Percentiles rank a stretch among this genome's conserved stretches.
Evolutionary conservation across 495 filamentous ascomycete genomes (phyloP).

Genomic region (Neurospora sp.): DNA sequence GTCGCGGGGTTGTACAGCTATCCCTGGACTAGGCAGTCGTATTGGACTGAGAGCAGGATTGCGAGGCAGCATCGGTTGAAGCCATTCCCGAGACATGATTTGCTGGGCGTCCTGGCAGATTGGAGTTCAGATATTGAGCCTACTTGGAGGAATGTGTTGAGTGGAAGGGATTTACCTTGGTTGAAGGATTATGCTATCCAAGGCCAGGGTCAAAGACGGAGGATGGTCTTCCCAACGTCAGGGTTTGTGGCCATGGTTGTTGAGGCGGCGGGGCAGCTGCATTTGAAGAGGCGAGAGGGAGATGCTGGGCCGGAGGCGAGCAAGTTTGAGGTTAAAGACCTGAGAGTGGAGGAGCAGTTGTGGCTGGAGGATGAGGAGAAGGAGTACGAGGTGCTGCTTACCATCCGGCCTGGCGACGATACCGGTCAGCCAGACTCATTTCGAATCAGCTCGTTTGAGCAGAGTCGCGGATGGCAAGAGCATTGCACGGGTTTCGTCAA

Average conservation of each 20-base stretch:
- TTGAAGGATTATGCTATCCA: slow-evolving; percentile 36
- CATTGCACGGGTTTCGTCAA: slow-evolving; percentile 26
- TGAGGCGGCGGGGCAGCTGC: slow-evolving; percentile 25
- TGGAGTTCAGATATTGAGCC: slow-evolving; percentile 35
- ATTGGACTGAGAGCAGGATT: slow-evolving; percentile 41
- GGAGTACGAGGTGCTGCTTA: slow-evolving; percentile 20
- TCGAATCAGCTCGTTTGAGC: slow-evolving; percentile 27
- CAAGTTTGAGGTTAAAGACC: slow-evolving; percentile 12
- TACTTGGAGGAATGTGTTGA: slow-evolving; percentile 40
- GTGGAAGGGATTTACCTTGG: slow-evolving; percentile 36
- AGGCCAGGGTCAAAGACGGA: background rate
- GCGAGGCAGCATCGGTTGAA: slow-evolving; percentile 36
- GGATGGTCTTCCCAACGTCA: slow-evolving; percentile 37
- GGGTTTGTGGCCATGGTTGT: slow-evolving; percentile 39
- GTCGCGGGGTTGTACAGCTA: slow-evolving; percentile 38
- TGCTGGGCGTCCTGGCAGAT: slow-evolving; percentile 33
- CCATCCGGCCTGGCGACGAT: slow-evolving; percentile 11
- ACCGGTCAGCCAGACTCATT: slow-evolving; percentile 16
- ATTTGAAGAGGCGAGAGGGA: slow-evolving; percentile 4
- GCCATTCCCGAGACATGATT: slow-evolving; percentile 33
- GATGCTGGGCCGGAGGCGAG: slow-evolving; percentile 14
- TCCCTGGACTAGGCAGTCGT: slow-evolving; percentile 36
- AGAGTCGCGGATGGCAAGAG: slow-evolving; percentile 21
- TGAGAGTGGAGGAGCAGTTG: slow-evolving; percentile 13
- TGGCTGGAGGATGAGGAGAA: slow-evolving; percentile 15